Evolutionary conservation across 2,329 filamentous ascomycete species (phyloP).

Genomic region (Moelleriella libera): DNA sequence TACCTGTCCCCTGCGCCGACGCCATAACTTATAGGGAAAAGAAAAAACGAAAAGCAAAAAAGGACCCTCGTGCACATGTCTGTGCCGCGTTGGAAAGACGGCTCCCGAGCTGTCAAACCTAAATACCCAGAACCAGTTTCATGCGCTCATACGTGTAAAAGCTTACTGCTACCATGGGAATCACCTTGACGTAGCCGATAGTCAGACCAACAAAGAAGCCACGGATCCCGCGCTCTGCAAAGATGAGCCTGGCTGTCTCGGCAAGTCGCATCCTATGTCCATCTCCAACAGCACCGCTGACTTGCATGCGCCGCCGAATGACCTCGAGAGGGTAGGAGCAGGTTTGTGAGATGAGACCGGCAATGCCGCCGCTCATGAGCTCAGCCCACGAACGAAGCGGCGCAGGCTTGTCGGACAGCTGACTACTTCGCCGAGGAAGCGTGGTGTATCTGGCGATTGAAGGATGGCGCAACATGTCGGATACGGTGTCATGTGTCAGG

Average conservation of each 20-base stretch:
- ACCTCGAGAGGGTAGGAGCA: slow-evolving; percentile 90
- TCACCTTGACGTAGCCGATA: slow-evolving; percentile 89
- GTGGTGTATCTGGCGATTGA: slow-evolving; percentile 60
- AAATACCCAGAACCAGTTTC: slow-evolving; percentile 54
- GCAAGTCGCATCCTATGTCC: slow-evolving; percentile 63
- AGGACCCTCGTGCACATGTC: not conserved
- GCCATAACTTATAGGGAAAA: not conserved
- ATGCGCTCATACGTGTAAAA: slow-evolving; percentile 54
- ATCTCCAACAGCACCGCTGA: slow-evolving; percentile 86
- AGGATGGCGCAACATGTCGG: slow-evolving; percentile 66
- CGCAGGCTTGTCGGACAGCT: slow-evolving; percentile 46
- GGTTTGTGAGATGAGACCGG: slow-evolving; percentile 82
- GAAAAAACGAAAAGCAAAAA: not conserved
- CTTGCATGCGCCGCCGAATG: slow-evolving; percentile 86
- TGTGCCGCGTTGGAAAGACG: not conserved
- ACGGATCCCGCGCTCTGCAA: slow-evolving; percentile 56
- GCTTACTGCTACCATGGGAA: slow-evolving; percentile 69
- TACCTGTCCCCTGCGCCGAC: not conserved
- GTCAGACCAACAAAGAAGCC: slow-evolving; percentile 90
- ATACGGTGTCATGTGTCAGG: slow-evolving; percentile 81
- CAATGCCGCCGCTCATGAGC: slow-evolving; percentile 68
- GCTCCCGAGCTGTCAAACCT: slow-evolving; percentile 2
- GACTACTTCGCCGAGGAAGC: slow-evolving; percentile 43
- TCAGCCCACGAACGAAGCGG: slow-evolving; percentile 78
- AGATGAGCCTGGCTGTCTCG: slow-evolving; percentile 67